Evolutionary conservation across 345 rosid genomes (phyloP), one percentile per base, ranked within the genome.

Genomic region (Carallia brachiata): DNA sequence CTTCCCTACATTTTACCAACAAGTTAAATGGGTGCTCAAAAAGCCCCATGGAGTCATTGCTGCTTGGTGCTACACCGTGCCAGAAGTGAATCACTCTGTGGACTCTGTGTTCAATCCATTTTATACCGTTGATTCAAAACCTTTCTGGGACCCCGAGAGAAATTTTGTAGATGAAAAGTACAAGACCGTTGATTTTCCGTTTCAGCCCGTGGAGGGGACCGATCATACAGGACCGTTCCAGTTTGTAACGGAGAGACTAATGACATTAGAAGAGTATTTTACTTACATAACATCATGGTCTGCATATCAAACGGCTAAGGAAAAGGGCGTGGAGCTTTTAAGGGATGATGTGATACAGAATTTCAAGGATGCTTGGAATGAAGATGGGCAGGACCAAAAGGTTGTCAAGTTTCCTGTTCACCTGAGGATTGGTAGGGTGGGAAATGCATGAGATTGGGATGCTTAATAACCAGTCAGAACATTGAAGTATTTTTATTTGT

Each of bases 31-130:
- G 77, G 87, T 84, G 5, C 87, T 94, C 67, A 86, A 87, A 64
- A 92, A 87, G 58, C 96, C 98, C 9, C 5, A 86, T 30, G 98
- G 98, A 0, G 90, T 87, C 13, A 27, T 90, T 47, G 96, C 93
- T 0, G 86, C 93, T 0, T 90, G 98, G 95, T 90, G 98, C 87
- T 92, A 92, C 88, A 86, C 91, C 4, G 61, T 62, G 7, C 96
- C 95, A 13, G 72, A 86, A 73, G 79, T 92, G 31, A 80, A 84
- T 66, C 53, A 52, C 63, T 19, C 84, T 5, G 82, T 94, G 0
- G 91, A 94, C 70, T 39, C 79, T 4, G 83, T 87, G 18, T 84
- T 89, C 70, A 28, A 40, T 12, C 80, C 83, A 15, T 88, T 86
- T 52, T 87, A 91, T 81, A 0, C 13, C 3, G 70, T 82, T 5